These are phyloP conservation scores for Tulasnella sp. DNA, from an alignment of 768 basidiomycete genomes.

Conservation along the genomic window DNA sequence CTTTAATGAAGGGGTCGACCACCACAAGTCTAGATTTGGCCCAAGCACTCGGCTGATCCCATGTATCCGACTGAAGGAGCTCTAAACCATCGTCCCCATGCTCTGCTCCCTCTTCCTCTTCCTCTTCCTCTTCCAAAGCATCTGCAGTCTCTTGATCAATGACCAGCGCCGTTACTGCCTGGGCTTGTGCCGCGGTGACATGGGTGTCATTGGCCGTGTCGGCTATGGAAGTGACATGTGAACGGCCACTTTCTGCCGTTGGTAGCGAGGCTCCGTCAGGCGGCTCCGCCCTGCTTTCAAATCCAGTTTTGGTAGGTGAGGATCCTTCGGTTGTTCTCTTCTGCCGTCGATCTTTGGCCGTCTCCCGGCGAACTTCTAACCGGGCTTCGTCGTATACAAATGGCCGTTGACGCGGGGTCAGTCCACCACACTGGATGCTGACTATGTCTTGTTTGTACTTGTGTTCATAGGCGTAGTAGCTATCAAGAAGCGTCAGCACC, in stretches of 20 bases:
- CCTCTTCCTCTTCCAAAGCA: background rate
- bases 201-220: too few relatives aligned
- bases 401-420: background rate
- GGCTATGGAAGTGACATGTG: too few relatives aligned
- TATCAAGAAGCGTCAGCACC: background rate
- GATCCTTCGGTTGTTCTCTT: background rate
- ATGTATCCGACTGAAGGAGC: background rate
- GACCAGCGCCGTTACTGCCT: background rate
- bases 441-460: constrained; percentile 1
- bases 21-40: constrained; percentile 22
- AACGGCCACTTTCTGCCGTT: too few relatives aligned
- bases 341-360: background rate
- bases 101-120: background rate
- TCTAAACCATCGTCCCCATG: background rate
- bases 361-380: too few relatives aligned
- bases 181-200: too few relatives aligned
- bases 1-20: constrained; percentile 34
- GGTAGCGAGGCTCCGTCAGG: too few relatives aligned
- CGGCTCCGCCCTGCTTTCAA: too few relatives aligned
- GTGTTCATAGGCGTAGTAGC: constrained; percentile 14
- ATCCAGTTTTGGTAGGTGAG: background rate
- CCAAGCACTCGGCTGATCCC: background rate
- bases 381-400: background rate
- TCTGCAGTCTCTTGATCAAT: background rate
- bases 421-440: constrained; percentile 1